These are phyloP conservation scores for Spinellus fusiger DNA, from an alignment of 192 early-diverging fungal species.

Conservation along the genomic window DNA sequence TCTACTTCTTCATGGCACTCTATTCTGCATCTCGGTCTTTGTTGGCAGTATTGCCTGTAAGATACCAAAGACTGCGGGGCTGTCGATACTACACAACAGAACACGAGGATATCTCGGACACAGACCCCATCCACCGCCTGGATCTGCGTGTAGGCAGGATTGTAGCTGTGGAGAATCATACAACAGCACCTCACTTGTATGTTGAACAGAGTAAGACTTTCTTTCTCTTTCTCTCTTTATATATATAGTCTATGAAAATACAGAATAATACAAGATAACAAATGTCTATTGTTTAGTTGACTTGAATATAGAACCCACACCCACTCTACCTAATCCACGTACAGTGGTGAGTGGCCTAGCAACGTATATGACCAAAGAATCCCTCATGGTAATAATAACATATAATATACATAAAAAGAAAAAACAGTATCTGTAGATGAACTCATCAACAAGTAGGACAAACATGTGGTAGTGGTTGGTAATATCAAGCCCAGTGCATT, in stretches of 20 bases:
- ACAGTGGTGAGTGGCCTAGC: slow-evolving; percentile 65
- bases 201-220: slow-evolving; percentile 35
- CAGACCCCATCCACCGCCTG: slow-evolving; percentile 38
- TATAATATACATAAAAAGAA: neutral
- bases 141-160: slow-evolving; percentile 63
- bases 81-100: neutral
- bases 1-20: no score
- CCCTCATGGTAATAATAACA: slow-evolving; percentile 30
- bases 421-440: neutral
- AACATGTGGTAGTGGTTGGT: slow-evolving; percentile 47
- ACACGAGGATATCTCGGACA: neutral
- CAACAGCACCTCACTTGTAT: slow-evolving; percentile 44
- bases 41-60: neutral
- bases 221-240: neutral
- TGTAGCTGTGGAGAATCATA: slow-evolving; percentile 42
- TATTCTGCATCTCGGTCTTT: no score
- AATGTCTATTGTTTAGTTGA: slow-evolving; percentile 31
- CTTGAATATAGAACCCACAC: slow-evolving; percentile 46
- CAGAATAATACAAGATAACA: slow-evolving; percentile 29
- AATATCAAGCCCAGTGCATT: slow-evolving; percentile 65
- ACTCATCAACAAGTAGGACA: slow-evolving; percentile 7
- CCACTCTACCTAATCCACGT: slow-evolving; percentile 30
- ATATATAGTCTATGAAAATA: slow-evolving; percentile 8
- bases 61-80: neutral
- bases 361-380: slow-evolving; percentile 45